A percentile compares a stretch with the other conserved stretches of the same genome.
Conservation (phyloP, 257 asterid species). For the Ballota nigra region DNA sequence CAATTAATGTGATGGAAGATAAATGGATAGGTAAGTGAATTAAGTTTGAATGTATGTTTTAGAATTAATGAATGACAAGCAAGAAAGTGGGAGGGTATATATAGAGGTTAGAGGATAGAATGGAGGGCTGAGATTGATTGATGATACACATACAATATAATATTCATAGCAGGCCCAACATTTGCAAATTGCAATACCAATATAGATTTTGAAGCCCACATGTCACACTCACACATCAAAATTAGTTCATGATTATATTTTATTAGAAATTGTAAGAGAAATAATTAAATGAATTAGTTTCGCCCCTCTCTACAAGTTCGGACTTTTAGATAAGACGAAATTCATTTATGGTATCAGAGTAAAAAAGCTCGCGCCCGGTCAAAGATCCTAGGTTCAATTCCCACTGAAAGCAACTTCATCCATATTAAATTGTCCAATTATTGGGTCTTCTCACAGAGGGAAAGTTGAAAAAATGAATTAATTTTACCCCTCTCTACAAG, state of each 20-base stretch:
- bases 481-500: too few relatives aligned
- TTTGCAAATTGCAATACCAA: neutral
- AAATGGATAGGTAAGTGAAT: neutral
- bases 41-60: neutral
- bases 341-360: too few relatives aligned
- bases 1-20: neutral
- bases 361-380: too few relatives aligned
- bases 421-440: too few relatives aligned
- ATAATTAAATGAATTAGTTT: too few relatives aligned
- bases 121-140: constrained; percentile 25
- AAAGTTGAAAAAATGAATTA: too few relatives aligned
- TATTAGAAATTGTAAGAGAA: too few relatives aligned
- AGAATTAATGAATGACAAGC: constrained; percentile 18
- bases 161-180: neutral
- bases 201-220: neutral
- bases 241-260: neutral
- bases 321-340: too few relatives aligned
- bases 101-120: constrained; percentile 17
- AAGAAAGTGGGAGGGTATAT: constrained; percentile 24
- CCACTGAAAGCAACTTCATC: too few relatives aligned
- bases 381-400: too few relatives aligned
- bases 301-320: too few relatives aligned
- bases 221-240: neutral
- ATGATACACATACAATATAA: neutral
- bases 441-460: too few relatives aligned